These are phyloP conservation scores for Inonotus hispidus DNA, from an alignment of 1,284 basidiomycete species.

Conservation along the genomic window DNA sequence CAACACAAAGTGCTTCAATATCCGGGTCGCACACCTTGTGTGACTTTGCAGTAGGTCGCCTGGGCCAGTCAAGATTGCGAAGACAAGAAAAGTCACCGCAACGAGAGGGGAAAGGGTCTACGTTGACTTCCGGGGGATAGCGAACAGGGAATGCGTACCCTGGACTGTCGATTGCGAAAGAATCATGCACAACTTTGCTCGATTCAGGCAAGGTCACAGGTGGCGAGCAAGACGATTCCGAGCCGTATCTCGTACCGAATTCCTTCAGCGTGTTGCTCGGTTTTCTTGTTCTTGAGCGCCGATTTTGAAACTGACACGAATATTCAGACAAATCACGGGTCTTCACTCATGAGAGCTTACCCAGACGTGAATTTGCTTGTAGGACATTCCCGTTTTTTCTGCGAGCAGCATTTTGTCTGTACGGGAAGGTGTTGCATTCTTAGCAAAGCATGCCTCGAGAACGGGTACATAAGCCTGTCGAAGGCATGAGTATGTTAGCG, in stretches of 20 bases:
- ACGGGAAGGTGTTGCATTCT: not conserved
- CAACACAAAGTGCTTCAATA: not conserved
- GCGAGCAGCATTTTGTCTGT: slow-evolving; percentile 9
- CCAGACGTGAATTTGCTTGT: slow-evolving; percentile 15
- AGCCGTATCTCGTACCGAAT: not conserved
- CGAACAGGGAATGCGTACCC: not conserved
- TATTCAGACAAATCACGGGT: not conserved
- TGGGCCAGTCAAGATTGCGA: not conserved
- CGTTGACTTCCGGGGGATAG: slow-evolving; percentile 4
- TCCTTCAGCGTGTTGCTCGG: too few relatives aligned
- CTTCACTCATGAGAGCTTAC: not conserved
- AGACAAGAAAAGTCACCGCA: slow-evolving; percentile 5
- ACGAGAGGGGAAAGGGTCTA: slow-evolving; percentile 13
- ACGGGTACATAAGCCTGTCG: not conserved
- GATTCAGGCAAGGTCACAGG: too few relatives aligned
- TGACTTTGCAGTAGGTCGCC: not conserved
- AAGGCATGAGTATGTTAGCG: not conserved
- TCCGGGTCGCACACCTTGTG: not conserved
- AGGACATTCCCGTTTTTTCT: slow-evolving; percentile 11
- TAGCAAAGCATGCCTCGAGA: slow-evolving; percentile 8
- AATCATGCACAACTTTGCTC: not conserved
- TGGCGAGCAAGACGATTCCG: too few relatives aligned
- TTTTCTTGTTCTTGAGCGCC: slow-evolving; percentile 5
- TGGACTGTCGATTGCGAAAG: too few relatives aligned
- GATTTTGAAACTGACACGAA: slow-evolving; percentile 12